These are phyloP conservation scores for Metarhizium robertsii DNA, from an alignment of 2,329 filamentous ascomycete genomes.

Conservation along the genomic window DNA sequence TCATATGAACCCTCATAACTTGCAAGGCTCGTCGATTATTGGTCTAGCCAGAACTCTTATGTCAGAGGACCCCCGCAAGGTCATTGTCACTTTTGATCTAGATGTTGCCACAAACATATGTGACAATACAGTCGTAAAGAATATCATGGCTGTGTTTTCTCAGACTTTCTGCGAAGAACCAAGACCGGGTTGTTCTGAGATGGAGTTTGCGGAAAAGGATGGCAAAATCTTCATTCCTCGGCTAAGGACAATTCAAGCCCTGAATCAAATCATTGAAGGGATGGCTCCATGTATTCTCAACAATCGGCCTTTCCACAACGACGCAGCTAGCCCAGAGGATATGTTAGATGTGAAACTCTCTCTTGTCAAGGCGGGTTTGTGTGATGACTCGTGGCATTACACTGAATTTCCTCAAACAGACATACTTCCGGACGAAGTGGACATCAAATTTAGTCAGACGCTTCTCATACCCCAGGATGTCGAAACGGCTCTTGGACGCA, in stretches of 20 bases:
- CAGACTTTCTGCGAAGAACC: conserved; percentile 12
- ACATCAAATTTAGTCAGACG: conserved; percentile 28
- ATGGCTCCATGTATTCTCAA: conserved; percentile 3
- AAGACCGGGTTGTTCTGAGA: conserved; percentile 20
- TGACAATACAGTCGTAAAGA: conserved; percentile 6
- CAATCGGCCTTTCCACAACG: conserved; percentile 12
- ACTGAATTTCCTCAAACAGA: conserved; percentile 7
- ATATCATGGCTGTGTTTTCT: conserved; percentile 17
- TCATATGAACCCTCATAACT: conserved; percentile 24
- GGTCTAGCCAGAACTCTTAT: conserved; percentile 37
- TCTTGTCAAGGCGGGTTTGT: conserved; percentile 17
- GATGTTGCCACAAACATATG: conserved; percentile 12
- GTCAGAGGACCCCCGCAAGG: conserved; percentile 37
- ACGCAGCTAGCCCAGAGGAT: not conserved
- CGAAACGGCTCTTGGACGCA: conserved; percentile 24
- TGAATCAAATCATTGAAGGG: conserved; percentile 37
- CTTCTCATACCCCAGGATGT: conserved; percentile 27
- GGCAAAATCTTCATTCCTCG: conserved; percentile 34
- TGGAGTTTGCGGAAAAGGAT: conserved; percentile 32
- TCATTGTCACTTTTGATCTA: conserved; percentile 35
- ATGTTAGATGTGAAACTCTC: conserved; percentile 13
- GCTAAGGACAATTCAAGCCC: conserved; percentile 25
- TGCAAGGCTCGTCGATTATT: conserved; percentile 30
- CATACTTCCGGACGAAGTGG: conserved; percentile 25
- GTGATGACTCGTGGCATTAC: conserved; percentile 17